Conservation (phyloP, 2,329 filamentous ascomycete genomes). For the Aspergillus ochraceoroseus region DNA sequence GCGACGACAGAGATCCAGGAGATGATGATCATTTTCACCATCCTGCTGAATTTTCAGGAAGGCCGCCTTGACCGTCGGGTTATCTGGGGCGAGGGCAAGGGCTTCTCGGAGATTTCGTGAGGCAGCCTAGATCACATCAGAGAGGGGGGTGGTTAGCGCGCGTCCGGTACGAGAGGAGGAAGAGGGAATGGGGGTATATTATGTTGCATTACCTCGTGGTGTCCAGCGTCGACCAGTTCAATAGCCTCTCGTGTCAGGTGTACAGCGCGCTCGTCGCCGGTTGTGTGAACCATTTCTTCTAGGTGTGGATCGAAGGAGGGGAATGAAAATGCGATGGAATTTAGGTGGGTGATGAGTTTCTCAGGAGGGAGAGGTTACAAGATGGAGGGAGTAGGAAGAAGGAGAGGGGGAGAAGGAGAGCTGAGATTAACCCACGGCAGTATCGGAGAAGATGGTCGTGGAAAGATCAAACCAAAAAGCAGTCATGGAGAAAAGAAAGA, state of each 20-base stretch:
- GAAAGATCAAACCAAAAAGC: constrained; percentile 16
- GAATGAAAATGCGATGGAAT: not conserved
- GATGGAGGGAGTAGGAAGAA: constrained; percentile 8
- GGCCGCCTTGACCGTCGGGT: constrained; percentile 43
- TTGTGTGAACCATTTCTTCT: constrained; percentile 42
- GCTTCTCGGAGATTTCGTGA: constrained; percentile 48
- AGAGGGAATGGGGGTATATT: constrained; percentile 1
- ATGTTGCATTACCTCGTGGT: constrained; percentile 45
- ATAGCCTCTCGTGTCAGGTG: constrained; percentile 46
- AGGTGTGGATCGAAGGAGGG: too few relatives aligned
- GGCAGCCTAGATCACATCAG: constrained; percentile 37
- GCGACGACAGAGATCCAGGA: constrained; percentile 44
- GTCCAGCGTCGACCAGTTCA: constrained; percentile 44
- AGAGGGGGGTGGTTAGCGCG: constrained; percentile 12
- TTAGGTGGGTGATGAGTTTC: not conserved
- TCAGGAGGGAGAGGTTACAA: constrained; percentile 2
- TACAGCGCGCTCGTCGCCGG: constrained; percentile 45
- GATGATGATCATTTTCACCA: constrained; percentile 41
- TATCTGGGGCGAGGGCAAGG: constrained; percentile 45
- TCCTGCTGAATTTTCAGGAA: constrained; percentile 44
- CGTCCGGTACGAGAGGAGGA: constrained; percentile 5
- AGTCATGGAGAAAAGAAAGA: constrained; percentile 20
- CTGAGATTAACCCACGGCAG: constrained; percentile 20
- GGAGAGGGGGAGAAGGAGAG: constrained; percentile 6
- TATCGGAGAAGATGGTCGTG: constrained; percentile 17